Evolutionary conservation across 2,329 filamentous ascomycete genomes (phyloP).

Genomic region (Aspergillus sp.): DNA sequence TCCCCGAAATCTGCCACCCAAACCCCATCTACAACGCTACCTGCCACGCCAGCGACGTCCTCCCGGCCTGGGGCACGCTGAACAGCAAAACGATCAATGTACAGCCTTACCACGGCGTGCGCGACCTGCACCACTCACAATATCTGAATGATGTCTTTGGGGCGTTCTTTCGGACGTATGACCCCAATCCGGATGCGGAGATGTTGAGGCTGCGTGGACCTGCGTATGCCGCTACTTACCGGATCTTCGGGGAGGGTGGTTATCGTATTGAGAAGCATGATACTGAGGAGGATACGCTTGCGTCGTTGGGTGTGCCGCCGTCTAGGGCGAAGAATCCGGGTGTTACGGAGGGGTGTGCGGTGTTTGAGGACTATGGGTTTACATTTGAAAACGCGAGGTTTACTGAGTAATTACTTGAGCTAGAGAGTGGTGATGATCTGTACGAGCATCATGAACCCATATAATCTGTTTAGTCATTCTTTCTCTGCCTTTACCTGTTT

Average conservation of each 20-base stretch:
- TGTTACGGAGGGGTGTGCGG: conserved; percentile 17
- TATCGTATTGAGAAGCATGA: conserved; percentile 18
- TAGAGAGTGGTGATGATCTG: too few relatives aligned
- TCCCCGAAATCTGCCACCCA: conserved; percentile 24
- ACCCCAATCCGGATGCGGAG: conserved; percentile 23
- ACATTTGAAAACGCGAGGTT: conserved; percentile 24
- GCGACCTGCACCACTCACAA: conserved; percentile 24
- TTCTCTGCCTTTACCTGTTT: too few relatives aligned
- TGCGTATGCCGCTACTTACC: conserved; percentile 20
- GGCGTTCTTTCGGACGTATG: conserved; percentile 20
- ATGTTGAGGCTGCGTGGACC: conserved; percentile 20
- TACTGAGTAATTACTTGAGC: too few relatives aligned
- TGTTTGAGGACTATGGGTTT: conserved; percentile 26
- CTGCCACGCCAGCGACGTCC: conserved; percentile 27
- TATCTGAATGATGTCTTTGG: conserved; percentile 26
- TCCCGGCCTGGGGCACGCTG: conserved; percentile 29
- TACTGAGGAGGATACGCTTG: conserved; percentile 8
- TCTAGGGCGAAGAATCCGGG: conserved; percentile 13
- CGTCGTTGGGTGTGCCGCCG: conserved; percentile 20
- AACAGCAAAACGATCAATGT: conserved; percentile 25
- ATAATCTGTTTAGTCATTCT: too few relatives aligned
- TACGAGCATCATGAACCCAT: too few relatives aligned
- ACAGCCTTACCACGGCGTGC: conserved; percentile 21
- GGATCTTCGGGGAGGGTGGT: conserved; percentile 13
- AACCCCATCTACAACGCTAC: conserved; percentile 27